phyloP scores from a whole-genome alignment of 106 monocot species.

The Iris macrosiphon region DNA sequence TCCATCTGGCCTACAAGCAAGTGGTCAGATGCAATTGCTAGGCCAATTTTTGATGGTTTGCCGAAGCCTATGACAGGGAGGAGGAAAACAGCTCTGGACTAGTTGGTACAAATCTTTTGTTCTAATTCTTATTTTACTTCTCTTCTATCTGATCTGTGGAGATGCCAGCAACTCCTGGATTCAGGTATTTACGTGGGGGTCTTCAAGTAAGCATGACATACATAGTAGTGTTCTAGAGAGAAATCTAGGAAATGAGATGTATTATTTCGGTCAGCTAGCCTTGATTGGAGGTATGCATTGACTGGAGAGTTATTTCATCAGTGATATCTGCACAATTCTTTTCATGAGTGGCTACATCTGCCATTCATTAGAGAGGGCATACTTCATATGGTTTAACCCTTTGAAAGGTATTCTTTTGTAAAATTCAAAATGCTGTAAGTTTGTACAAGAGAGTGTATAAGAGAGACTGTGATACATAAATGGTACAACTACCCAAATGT shows the following conservation, averaged over 20 bases:
- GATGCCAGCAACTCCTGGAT: neutral
- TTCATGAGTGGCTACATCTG: too few species aligned
- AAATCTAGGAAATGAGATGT: neutral
- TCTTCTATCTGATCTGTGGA: neutral
- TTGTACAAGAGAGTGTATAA: too few species aligned
- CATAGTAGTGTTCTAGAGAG: neutral
- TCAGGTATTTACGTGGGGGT: neutral
- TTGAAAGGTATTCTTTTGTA: too few species aligned
- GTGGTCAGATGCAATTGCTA: constrained; percentile 32
- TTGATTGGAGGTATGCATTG: too few species aligned
- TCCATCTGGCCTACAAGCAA: constrained; percentile 23
- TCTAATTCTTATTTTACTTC: neutral
- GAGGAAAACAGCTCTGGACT: constrained; percentile 70
- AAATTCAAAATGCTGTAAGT: too few species aligned
- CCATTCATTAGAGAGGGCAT: too few species aligned
- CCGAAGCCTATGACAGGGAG: constrained; percentile 23
- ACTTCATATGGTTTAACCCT: too few species aligned
- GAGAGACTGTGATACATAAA: too few species aligned
- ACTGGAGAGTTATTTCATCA: too few species aligned
- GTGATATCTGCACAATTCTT: too few species aligned
- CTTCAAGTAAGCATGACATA: neutral
- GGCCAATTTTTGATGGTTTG: constrained; percentile 51
- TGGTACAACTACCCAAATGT: too few species aligned
- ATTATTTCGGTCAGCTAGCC: too few species aligned
- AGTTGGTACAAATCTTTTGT: neutral